Base-by-base conservation (phyloP, 2,329 filamentous ascomycete genomes). In the Penicillium thymicola region DNA sequence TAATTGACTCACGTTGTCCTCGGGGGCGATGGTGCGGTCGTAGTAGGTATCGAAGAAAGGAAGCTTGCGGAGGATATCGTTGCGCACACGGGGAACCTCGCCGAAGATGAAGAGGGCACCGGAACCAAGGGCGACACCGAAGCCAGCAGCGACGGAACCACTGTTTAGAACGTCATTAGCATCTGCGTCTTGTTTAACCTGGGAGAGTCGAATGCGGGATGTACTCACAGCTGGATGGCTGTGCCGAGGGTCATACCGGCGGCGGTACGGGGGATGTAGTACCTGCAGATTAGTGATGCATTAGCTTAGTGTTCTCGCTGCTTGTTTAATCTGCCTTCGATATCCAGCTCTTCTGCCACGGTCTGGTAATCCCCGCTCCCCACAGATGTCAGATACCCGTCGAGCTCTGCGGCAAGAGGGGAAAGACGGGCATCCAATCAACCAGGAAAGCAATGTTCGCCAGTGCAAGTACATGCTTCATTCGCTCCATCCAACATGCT, bases 61-160 rank as follows among this genome's bases (percentile, higher is more conserved):
- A 27, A 86, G 67, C 75, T 85, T 82, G 73, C 81, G 78, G 70
- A 85, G 77, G 63, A 87, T 84, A 69, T 87, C 85, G 65, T 81
- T 78, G 69, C 83, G 78, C 44, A 88, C 82, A 67, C 79, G 81
- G 58, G 85, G 85, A 27, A 87, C 79, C 65, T 85, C 84, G 65
- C 82, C 81, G 75, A 87, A 83, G 79, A 87, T 85, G 77, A 84
- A 86, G 65, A 87, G 70, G 37, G 81, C 82, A 72, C 84, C 83
- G 69, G 83, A 75, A 61, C 82, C 84, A 41, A 81, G 78, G 45
- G 79, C 77, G 60, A 79, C 81, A 62, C 82, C 85, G 73, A 86
- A 85, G 45, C 77, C 77, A 52, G 74, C 79, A 43, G 78, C 80
- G 48, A 84, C 78, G 52, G 68, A 62, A 55, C 73, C 79, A 62